These are phyloP conservation scores for Ganoderma lingzhi DNA, from an alignment of 1,284 basidiomycete species.

Conservation along the genomic window DNA sequence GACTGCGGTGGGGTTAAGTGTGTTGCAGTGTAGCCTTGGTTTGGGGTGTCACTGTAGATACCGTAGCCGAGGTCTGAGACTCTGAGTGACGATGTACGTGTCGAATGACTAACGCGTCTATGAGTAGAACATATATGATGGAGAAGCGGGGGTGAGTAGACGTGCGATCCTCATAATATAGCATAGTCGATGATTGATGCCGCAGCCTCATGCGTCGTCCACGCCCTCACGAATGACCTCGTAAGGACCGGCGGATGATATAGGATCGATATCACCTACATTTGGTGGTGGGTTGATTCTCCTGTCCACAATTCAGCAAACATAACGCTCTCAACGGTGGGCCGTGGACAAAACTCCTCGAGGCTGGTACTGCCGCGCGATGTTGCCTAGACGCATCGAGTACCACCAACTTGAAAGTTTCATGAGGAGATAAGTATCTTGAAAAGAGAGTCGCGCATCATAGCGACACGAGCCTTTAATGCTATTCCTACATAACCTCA, in stretches of 20 bases:
- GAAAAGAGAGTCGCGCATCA: too few species aligned
- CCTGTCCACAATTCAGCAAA: not conserved
- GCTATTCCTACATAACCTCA: not conserved
- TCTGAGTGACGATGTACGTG: not conserved
- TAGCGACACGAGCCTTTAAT: not conserved
- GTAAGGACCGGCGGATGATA: not conserved
- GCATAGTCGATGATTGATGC: not conserved
- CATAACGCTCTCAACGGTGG: not conserved
- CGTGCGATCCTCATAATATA: not conserved
- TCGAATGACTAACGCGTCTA: not conserved
- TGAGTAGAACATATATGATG: not conserved
- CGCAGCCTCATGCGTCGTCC: not conserved
- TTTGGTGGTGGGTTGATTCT: not conserved
- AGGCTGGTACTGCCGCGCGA: not conserved
- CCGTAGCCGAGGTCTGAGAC: not conserved
- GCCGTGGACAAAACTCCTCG: not conserved
- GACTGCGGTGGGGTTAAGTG: conserved; percentile 6
- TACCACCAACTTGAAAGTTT: not conserved
- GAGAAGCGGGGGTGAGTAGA: not conserved
- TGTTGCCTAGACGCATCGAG: not conserved
- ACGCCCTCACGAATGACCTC: not conserved
- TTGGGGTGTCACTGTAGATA: not conserved
- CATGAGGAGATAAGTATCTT: not conserved
- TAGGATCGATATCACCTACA: not conserved
- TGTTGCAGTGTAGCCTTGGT: not conserved